Base-by-base conservation (phyloP, 108 stramenopile genomes). In the Nannochloropsis gaditana region DNA sequence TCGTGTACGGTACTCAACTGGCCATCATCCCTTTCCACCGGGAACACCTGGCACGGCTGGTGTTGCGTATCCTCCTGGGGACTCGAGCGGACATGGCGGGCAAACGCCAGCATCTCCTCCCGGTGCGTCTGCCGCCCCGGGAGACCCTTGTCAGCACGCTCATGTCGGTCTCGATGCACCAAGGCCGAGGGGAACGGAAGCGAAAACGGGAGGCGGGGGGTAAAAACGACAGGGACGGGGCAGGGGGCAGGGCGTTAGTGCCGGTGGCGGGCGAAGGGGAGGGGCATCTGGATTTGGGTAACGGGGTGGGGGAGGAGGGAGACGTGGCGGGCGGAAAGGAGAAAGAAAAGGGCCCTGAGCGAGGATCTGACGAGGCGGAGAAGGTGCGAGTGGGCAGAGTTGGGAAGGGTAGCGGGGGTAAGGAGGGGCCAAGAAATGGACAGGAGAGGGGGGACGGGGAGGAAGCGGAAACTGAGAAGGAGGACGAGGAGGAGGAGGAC, bases 231-330 rank as follows among this genome's bases (percentile, higher is more conserved):
- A n/a, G 0, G n/a, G 59, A n/a, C 19, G n/a, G 8, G 59, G n/a
- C 15, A 73, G 59, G 59, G n/a, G 59, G 59, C 19, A 73, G 59
- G 59, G 5, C 59, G 59, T 15, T 15, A n/a, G 19, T 2, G 59
- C 19, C 19, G 59, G 41, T 81, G 19, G 80, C 21, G 80, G 80
- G 41, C 11, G 41, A 41, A 11, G 80, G 80, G 80, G 80, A 81
- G 80, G 41, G 80, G 80, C 80, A 81, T 81, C 31, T 81, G 21
- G 80, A 81, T 81, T 31, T 42, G 80, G 41, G 21, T n/a, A 11
- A 81, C 11, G 80, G 80, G 41, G 17, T 59, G 31, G 80, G 80
- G 41, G 41, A 41, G 31, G 80, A 41, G 41, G 80, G 41, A 3
- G 2, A 11, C 11, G 80, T 41, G 41, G 5, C 4, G 41, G 21